Percentiles rank a stretch among this genome's conserved stretches.
These are phyloP conservation scores for Coniochaeta ligniaria DNA, from an alignment of 2,329 filamentous ascomycete species.

Conservation along the genomic window DNA sequence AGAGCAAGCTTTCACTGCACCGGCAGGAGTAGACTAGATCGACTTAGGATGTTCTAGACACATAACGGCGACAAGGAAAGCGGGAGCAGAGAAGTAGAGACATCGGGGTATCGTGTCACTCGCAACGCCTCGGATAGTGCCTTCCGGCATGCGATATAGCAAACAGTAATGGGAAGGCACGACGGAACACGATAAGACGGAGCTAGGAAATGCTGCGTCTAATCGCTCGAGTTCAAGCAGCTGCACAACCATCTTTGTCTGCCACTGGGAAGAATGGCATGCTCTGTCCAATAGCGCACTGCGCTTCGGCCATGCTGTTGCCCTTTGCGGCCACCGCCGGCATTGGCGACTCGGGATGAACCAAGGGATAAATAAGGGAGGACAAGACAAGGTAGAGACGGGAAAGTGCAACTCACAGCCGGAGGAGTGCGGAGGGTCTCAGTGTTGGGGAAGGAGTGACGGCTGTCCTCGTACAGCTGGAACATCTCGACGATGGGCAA, in stretches of 20 bases:
- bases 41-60: not conserved
- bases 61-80: not conserved
- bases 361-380: not conserved
- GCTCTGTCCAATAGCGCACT: not conserved
- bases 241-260: not conserved
- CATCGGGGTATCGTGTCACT: not conserved
- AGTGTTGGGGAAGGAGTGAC: not conserved
- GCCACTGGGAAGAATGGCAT: not conserved
- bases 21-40: not conserved
- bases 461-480: not conserved
- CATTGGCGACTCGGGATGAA: not conserved
- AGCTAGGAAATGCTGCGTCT: not conserved
- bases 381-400: not conserved
- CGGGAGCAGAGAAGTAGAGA: not conserved
- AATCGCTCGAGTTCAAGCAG: not conserved
- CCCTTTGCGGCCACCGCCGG: not conserved
- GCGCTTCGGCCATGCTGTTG: not conserved
- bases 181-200: not conserved
- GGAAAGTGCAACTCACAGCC: not conserved
- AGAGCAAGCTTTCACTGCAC: not conserved
- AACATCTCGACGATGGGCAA: not conserved
- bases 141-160: not conserved
- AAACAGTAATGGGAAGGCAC: not conserved
- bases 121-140: not conserved
- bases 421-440: not conserved